Evolutionary conservation across 495 filamentous ascomycete species (phyloP), one percentile per base, ranked within the genome.

Genomic region (Neurospora sp.): DNA sequence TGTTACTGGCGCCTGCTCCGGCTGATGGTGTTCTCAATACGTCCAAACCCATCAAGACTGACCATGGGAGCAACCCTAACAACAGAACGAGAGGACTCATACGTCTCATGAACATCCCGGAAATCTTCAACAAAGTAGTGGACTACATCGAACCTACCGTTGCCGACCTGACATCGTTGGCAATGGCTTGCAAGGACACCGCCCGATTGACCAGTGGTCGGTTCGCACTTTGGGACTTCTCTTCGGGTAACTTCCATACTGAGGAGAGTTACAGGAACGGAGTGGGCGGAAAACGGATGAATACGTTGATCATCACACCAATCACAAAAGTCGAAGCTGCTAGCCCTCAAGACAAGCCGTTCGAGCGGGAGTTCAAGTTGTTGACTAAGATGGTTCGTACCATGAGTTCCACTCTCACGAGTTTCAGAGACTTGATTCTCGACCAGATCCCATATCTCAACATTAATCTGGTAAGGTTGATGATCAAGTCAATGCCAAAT

Each of bases 401-500:
- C 7, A 70, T 77, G 1, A 20, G 11, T 10, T 3, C 18, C 2
- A 71, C 71, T 4, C 48, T 59, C 1, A 38, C 46, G n/a, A 73
- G 72, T 42, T 81, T 78, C 71, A 35, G 48, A 7, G 20, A 73
- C 31, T 42, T 81, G 18, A 41, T 75, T 16, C 35, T 81, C 8
- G 73, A 79, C 70, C 71, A 74, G 42, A n/a, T 81, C 6, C 75
- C 73, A 0, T 79, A 61, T 22, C 68, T 81, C 5, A 61, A 75
- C 48, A 14, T 46, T 14, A 0, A 14, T 0, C 22, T 76, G 68
- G 69, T 79, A 14, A 73, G 75, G 38, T n/a, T 75, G 35, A 72
- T 79, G 66, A 5, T 81, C 5, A 69, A 71, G 1, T 53, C 71
- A 0, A 78, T 79, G 78, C 76, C 76, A 0, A 78, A 78, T n/a